Conservation (phyloP, 495 filamentous ascomycete species). For the Annulohypoxylon bovei region DNA sequence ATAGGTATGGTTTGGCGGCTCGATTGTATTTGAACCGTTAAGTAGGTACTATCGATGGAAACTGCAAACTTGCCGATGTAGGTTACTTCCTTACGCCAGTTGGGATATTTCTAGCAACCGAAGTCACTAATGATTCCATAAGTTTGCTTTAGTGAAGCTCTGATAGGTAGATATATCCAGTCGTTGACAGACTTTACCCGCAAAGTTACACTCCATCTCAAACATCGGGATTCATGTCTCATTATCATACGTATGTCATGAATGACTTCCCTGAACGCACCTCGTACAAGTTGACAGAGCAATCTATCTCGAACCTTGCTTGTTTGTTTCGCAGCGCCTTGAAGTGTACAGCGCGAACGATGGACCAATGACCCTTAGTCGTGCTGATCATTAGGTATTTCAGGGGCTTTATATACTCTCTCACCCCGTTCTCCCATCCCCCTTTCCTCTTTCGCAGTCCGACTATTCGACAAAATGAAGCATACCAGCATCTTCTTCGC, state of each 20-base stretch:
- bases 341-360: neutral
- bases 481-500: neutral
- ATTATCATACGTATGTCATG: conserved; percentile 8
- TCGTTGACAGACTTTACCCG: neutral
- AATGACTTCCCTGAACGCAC: neutral
- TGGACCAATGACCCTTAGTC: neutral
- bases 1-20: neutral
- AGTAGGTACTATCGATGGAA: neutral
- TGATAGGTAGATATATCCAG: neutral
- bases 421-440: neutral
- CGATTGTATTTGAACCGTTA: neutral
- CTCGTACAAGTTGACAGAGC: neutral
- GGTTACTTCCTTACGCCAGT: neutral
- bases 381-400: neutral
- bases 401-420: neutral
- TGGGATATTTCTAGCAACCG: neutral
- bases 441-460: neutral
- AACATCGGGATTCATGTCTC: conserved; percentile 16
- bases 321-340: neutral
- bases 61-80: neutral
- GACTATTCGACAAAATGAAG: conserved; percentile 2
- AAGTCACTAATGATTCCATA: neutral
- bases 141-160: neutral
- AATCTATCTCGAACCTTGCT: neutral
- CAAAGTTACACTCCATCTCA: conserved; percentile 23